These are phyloP conservation scores for Claviceps lovelessii DNA, from an alignment of 2,329 filamentous ascomycete species.

Conservation along the genomic window DNA sequence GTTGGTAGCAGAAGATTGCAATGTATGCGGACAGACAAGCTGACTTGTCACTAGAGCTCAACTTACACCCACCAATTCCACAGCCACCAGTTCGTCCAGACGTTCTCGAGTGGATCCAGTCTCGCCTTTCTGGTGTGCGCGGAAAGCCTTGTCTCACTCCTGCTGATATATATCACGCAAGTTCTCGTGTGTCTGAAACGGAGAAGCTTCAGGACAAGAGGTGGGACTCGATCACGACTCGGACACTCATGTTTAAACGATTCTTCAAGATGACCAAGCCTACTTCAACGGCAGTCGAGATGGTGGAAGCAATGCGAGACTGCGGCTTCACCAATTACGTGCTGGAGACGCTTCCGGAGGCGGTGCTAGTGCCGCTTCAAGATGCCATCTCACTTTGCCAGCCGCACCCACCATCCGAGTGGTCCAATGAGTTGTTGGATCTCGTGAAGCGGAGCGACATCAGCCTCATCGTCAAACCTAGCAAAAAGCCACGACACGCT, in stretches of 20 bases:
- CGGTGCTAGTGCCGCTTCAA: conserved; percentile 63
- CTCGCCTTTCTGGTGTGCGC: conserved; percentile 25
- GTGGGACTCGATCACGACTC: conserved; percentile 41
- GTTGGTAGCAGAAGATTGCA: neutral
- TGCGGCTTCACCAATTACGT: conserved; percentile 52
- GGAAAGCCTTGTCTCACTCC: conserved; percentile 27
- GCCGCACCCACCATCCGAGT: conserved; percentile 62
- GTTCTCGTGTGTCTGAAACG: conserved; percentile 21
- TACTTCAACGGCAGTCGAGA: conserved; percentile 39
- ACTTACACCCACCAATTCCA: conserved; percentile 18
- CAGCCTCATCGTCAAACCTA: conserved; percentile 44
- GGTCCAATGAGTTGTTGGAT: conserved; percentile 56
- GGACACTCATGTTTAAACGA: conserved; percentile 54
- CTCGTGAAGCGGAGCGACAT: conserved; percentile 75
- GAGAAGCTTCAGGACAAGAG: conserved; percentile 22
- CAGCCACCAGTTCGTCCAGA: conserved; percentile 23
- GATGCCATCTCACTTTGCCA: conserved; percentile 80
- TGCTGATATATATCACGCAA: conserved; percentile 29
- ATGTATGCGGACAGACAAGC: neutral
- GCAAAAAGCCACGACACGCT: conserved; percentile 15
- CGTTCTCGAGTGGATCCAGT: conserved; percentile 40
- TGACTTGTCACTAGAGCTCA: conserved; percentile 15
- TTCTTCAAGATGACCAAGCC: conserved; percentile 47
- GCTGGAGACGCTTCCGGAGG: conserved; percentile 73
- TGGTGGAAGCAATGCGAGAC: conserved; percentile 60